These are phyloP conservation scores for Ceratocystis lukuohia DNA, from an alignment of 2,329 filamentous ascomycete species.

Conservation along the genomic window DNA sequence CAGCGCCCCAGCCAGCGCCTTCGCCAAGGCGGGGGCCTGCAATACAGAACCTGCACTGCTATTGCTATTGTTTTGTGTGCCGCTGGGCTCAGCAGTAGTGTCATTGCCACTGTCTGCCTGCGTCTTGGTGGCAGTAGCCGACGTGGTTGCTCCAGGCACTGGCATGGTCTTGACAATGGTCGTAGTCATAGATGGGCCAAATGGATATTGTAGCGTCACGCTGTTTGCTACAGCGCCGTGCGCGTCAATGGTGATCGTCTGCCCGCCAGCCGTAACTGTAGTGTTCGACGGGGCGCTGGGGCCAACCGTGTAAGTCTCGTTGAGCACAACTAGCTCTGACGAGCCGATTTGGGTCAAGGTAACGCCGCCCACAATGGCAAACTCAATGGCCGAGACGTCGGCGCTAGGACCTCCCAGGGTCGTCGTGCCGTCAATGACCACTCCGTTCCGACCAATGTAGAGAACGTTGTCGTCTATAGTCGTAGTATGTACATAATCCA, in stretches of 20 bases:
- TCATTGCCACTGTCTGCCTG: conserved; percentile 17
- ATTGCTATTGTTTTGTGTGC: background rate
- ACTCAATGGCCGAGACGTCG: conserved; percentile 27
- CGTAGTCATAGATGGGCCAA: conserved; percentile 29
- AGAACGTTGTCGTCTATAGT: conserved; percentile 39
- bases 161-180: conserved; percentile 29
- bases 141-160: conserved; percentile 20
- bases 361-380: conserved; percentile 39
- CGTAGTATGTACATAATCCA: conserved; percentile 26
- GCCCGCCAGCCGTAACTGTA: conserved; percentile 30
- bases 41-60: conserved; percentile 1
- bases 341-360: conserved; percentile 39
- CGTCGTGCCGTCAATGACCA: conserved; percentile 29
- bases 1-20: conserved; percentile 1
- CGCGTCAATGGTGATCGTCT: conserved; percentile 40
- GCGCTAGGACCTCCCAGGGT: conserved; percentile 33
- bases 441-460: conserved; percentile 35
- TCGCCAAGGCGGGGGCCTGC: background rate
- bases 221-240: conserved; percentile 36
- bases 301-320: conserved; percentile 39
- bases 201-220: conserved; percentile 34
- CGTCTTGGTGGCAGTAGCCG: background rate
- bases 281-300: conserved; percentile 32
- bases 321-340: conserved; percentile 36
- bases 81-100: conserved; percentile 21